Base-by-base conservation (phyloP, 1,139 yeast genomes). In the Suhomyces ambrosiae region DNA sequence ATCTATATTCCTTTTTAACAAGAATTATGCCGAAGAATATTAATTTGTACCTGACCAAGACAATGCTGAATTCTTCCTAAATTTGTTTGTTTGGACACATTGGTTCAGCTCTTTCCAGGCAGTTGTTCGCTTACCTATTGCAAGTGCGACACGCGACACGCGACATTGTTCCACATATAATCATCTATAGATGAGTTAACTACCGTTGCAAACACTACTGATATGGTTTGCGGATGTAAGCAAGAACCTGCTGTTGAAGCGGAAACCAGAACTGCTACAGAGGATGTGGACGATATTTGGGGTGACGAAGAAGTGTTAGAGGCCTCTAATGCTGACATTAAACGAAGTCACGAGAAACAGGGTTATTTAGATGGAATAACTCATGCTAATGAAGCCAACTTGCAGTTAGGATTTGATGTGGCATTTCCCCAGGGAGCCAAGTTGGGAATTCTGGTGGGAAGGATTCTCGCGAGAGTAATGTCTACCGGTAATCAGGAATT, bases 291-390 rank as follows among this genome's bases (percentile, higher is more conserved):
- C 15, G 79, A 74, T 30, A 50, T 75, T 4, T 69, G 80, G 77
- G 74, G 61, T 3, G 72, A 66, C 30, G 76, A 65, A 25, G 66
- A 58, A 9, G 56, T 58, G 10, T 51, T 58, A 17, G 53, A 39
- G 15, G 49, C 54, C 2, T 45, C 67, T 5, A 59, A 68, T 14
- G 65, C 69, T 3, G 74, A 69, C 36, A 45, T 76, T 19, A 56
- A 77, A 45, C 65, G 94, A 30, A 73, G 71, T n/a, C 97, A 90
- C 54, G 72, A 71, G 15, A 86, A 86, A 47, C 83, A 84, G 43
- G 97, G 97, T 0, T 90, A 87, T 52, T 61, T 87, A 3, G 96
- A 86, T 44, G 97, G 97, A 0, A 58, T 89, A 5, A 68, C 86
- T 0, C 61, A 61, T n/a, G 78, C 88, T 3, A 83, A 86, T 50